Percentiles rank a stretch among this genome's conserved stretches.
Evolutionary conservation across 352 stramenopile species (phyloP).

Genomic region (Phytophthora palmivora): DNA sequence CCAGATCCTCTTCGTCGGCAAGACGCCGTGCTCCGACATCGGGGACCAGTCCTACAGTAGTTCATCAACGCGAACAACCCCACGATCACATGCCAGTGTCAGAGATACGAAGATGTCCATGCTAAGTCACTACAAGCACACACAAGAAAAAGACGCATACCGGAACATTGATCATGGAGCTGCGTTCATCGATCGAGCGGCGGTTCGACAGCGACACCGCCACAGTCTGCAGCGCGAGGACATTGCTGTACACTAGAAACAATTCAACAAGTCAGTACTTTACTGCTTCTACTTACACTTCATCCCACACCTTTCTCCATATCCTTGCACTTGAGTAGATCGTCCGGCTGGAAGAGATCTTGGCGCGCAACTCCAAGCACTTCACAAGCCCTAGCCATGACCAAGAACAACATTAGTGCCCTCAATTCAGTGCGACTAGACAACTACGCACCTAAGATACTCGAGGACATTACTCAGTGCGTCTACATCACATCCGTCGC

Average conservation of each 20-base stretch:
- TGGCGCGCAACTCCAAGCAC: conserved; percentile 61
- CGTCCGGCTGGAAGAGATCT: conserved; percentile 77
- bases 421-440: conserved; percentile 23
- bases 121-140: conserved; percentile 4
- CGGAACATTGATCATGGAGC: conserved; percentile 52
- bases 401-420: conserved; percentile 20
- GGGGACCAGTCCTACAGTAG: conserved; percentile 49
- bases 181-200: conserved; percentile 83
- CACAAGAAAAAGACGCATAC: conserved; percentile 27
- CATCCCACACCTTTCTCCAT: conserved; percentile 69
- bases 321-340: conserved; percentile 63
- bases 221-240: conserved; percentile 76
- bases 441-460: conserved; percentile 66
- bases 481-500: conserved; percentile 23
- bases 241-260: conserved; percentile 77
- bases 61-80: conserved; percentile 3
- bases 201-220: conserved; percentile 78
- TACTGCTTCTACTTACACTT: neutral
- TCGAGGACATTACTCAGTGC: conserved; percentile 58
- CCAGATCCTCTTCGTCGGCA: conserved; percentile 47
- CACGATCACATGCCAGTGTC: conserved; percentile 9
- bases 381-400: conserved; percentile 64
- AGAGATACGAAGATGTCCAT: conserved; percentile 8
- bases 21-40: conserved; percentile 51
- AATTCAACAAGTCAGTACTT: conserved; percentile 10